These are phyloP conservation scores for Pseudozyma pruni DNA, from an alignment of 1,284 basidiomycete genomes.

Conservation along the genomic window DNA sequence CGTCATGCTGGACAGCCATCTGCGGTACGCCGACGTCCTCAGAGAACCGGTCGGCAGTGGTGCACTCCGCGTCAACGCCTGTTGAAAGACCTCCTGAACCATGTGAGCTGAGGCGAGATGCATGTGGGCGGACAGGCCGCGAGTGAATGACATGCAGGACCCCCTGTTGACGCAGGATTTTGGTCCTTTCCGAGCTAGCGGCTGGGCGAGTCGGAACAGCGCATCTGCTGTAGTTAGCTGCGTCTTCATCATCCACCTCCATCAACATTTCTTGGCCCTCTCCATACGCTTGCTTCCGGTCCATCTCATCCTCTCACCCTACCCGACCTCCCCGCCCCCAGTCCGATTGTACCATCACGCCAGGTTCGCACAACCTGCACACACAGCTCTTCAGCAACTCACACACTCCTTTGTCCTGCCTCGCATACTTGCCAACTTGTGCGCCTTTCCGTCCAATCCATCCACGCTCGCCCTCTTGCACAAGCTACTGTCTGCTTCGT, in stretches of 20 bases:
- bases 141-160: slow-evolving; percentile 1
- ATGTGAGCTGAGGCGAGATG: no score
- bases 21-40: no score
- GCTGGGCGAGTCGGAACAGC: slow-evolving; percentile 1
- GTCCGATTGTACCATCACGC: neutral
- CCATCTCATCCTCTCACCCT: neutral
- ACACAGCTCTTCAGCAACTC: slow-evolving; percentile 46
- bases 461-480: neutral
- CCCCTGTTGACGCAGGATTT: no score
- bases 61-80: no score
- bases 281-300: neutral
- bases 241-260: slow-evolving; percentile 3
- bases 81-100: no score
- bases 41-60: no score
- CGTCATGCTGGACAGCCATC: no score
- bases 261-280: slow-evolving; percentile 2
- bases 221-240: neutral
- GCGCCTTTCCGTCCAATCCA: neutral
- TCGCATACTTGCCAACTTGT: no score
- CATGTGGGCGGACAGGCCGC: no score
- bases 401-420: slow-evolving; percentile 25
- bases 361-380: neutral
- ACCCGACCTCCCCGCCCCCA: no score
- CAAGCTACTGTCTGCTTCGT: no score
- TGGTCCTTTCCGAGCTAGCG: slow-evolving; percentile 12